Base-by-base conservation (phyloP, 345 rosid genomes). In the Gossypium herbaceum region DNA sequence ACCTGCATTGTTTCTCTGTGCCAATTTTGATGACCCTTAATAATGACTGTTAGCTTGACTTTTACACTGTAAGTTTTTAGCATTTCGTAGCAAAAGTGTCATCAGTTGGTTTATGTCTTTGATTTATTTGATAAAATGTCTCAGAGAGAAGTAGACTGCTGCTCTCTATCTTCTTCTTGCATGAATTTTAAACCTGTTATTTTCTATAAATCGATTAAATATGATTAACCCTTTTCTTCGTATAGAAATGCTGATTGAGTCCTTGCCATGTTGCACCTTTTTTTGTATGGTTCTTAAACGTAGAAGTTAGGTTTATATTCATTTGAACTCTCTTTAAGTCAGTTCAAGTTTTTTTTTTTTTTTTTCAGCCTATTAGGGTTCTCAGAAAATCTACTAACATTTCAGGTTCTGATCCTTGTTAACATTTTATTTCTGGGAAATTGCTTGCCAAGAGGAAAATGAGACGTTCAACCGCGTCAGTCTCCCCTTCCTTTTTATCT, bases 401-500 rank as follows among this genome's bases (percentile, higher is more conserved):
- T 73, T 58, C 75, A 73, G 75, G 57, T 73, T 58, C 54, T 73
- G 55, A 45, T 58, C 55, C 24, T 20, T 44, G 41, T 20, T 45
- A 52, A 12, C 29, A 16, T 20, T 55, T 68, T 44, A 60, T 68
- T 15, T 71, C 59, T 25, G 52, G n/a, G 66, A 73, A 65, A 71
- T 76, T 79, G 81, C 70, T 77, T 8, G 41, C 51, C n/a, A 1
- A 72, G 19, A 78, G 78, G 77, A 81, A 57, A 69, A 43, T 78
- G 71, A 78, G 81, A 73, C 69, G 64, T 64, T 61, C 7, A 9
- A 3, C 22, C 9, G 39, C 13, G 27, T 19, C 39, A 2, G 15
- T 60, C 34, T 52, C 50, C 48, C 71, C 82, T 17, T 59, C 63
- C 43, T 43, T 67, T 43, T 76, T 86, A 8, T 15, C 44, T 60